Conservation (phyloP, 441 rosid species). For the Gossypium lobatum region DNA sequence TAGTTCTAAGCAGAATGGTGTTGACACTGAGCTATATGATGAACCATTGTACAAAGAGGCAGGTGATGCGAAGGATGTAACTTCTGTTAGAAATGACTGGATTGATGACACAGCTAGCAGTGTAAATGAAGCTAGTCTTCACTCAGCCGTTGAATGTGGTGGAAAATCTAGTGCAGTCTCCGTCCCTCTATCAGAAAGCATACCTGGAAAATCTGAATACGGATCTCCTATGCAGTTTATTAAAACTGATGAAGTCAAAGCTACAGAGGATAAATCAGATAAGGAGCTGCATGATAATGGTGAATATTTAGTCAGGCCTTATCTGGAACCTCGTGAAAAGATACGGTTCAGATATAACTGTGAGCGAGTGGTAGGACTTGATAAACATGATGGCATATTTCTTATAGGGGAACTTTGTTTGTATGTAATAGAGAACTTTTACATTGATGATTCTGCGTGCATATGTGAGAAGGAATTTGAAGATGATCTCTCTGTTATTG, state of each 20-base stretch:
- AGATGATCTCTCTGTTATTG: conserved; percentile 99
- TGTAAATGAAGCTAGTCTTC: conserved; percentile 71
- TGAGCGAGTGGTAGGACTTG: conserved; percentile 97
- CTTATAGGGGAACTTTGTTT: conserved; percentile 89
- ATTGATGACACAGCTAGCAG: conserved; percentile 66
- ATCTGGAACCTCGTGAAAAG: conserved; percentile 90
- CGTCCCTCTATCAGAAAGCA: conserved; percentile 69
- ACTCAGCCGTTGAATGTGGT: conserved; percentile 91
- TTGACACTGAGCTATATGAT: conserved; percentile 42
- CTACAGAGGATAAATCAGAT: conserved; percentile 66
- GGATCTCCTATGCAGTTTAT: conserved; percentile 80
- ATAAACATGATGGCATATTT: conserved; percentile 99
- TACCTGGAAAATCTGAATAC: conserved; percentile 62
- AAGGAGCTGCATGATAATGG: conserved; percentile 94
- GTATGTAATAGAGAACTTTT: conserved; percentile 95
- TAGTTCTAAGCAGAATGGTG: conserved; percentile 28
- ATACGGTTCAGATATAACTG: conserved; percentile 90
- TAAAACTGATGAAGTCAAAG: conserved; percentile 60
- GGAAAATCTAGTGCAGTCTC: conserved; percentile 80
- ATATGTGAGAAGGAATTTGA: conserved; percentile 96
- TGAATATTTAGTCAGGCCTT: conserved; percentile 96
- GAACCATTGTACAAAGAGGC: conserved; percentile 36
- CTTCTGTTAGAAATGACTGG: conserved; percentile 50
- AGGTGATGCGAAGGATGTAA: conserved; percentile 29
- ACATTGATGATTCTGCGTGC: conserved; percentile 75